phyloP scores from a whole-genome alignment of 2,329 filamentous ascomycete genomes.

The Colletotrichum liaoningense region DNA sequence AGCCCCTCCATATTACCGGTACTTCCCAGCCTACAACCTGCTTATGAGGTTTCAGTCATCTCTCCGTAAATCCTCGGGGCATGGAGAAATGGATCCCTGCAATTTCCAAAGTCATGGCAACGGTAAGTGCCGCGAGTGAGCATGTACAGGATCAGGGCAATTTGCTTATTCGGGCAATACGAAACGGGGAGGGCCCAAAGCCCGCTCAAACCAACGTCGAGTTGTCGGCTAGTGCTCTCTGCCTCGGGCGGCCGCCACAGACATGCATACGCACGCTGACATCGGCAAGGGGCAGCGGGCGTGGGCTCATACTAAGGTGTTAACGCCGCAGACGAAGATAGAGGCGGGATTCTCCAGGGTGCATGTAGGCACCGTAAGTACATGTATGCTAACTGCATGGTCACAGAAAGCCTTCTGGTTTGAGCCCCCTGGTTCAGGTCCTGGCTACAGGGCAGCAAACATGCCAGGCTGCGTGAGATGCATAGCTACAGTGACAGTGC shows the following conservation, averaged over 20 bases:
- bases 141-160: not conserved
- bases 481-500: not conserved
- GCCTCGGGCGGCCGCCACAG: slow-evolving; percentile 13
- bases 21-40: not conserved
- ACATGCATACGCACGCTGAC: slow-evolving; percentile 13
- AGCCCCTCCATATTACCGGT: not conserved
- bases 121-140: not conserved
- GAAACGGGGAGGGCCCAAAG: not conserved
- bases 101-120: not conserved
- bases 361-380: not conserved
- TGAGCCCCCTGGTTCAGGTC: not conserved
- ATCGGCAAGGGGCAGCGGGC: not conserved
- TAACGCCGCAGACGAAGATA: not conserved
- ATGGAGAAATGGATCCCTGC: not conserved
- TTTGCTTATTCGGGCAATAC: not conserved
- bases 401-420: not conserved
- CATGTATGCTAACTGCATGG: no score
- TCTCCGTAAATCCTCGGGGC: not conserved
- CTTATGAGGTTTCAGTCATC: not conserved
- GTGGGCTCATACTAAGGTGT: not conserved
- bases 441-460: not conserved
- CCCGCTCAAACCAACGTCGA: not conserved
- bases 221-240: not conserved
- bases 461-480: not conserved
- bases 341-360: not conserved